Evolutionary conservation across 495 filamentous ascomycete genomes (phyloP).

Genomic region (Ascodesmis nigricans): DNA sequence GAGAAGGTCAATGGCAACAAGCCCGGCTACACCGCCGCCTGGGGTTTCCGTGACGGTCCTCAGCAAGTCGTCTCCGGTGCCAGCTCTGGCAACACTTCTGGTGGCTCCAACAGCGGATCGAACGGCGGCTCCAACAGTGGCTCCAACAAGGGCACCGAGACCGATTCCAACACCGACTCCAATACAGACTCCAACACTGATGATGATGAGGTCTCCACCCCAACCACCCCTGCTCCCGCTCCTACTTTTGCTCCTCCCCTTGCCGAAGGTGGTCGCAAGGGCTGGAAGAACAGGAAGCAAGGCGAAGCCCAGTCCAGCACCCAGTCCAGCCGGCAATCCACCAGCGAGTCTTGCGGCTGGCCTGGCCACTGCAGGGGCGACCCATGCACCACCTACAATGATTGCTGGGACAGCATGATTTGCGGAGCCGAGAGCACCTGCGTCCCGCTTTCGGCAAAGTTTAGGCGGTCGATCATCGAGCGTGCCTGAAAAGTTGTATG

Average conservation of each 20-base stretch:
- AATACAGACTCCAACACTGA: too few species aligned
- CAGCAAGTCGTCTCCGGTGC: constrained; percentile 28
- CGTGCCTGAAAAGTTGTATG: too few species aligned
- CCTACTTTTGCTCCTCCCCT: neutral
- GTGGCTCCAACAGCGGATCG: neutral
- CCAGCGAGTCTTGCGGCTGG: neutral
- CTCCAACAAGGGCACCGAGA: neutral
- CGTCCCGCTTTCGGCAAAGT: too few species aligned
- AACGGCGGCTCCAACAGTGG: neutral
- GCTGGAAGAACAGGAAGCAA: too few species aligned
- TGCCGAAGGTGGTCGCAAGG: too few species aligned
- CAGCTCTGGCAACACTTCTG: neutral
- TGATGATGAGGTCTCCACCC: too few species aligned
- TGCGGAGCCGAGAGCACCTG: too few species aligned
- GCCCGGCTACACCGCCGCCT: constrained; percentile 26
- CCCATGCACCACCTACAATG: neutral
- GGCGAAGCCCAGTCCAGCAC: too few species aligned
- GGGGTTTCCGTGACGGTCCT: constrained; percentile 26
- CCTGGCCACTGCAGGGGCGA: neutral
- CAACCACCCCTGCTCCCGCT: neutral
- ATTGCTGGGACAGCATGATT: neutral
- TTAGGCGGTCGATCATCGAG: too few species aligned
- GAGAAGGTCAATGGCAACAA: constrained; percentile 16
- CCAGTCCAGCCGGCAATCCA: too few species aligned
- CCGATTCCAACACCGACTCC: neutral